These are phyloP conservation scores for Trebouxia sp. DNA, from an alignment of 139 green algal genomes.

Conservation along the genomic window DNA sequence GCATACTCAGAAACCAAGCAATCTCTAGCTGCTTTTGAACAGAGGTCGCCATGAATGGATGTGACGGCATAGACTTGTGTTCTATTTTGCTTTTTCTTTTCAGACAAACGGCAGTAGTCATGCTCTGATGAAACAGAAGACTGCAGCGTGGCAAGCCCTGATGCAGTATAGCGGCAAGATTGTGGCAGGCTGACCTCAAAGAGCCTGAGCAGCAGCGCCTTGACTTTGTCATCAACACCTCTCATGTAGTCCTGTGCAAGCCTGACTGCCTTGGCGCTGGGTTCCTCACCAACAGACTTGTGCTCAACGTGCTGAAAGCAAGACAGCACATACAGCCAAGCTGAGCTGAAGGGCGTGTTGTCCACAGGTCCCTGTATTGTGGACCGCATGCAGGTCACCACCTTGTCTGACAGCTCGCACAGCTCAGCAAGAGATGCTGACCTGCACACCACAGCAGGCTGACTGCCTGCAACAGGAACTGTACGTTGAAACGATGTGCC, in stretches of 20 bases:
- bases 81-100: no score
- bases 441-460: background rate
- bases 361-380: background rate
- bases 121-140: no score
- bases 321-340: conserved; percentile 21
- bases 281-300: background rate
- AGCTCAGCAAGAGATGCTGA: background rate
- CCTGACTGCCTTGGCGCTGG: background rate
- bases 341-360: background rate
- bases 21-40: no score
- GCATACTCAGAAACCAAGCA: no score
- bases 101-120: no score
- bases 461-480: background rate
- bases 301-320: background rate
- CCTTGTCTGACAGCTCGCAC: background rate
- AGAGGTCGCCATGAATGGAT: background rate
- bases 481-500: background rate
- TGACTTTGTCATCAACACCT: conserved; percentile 2
- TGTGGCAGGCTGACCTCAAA: background rate
- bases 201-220: background rate
- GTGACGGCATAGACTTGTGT: no score
- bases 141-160: no score
- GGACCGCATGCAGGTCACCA: conserved; percentile 8
- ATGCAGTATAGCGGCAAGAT: no score
- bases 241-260: conserved; percentile 18